Evolutionary conservation across 306 rosid genomes (phyloP).

Genomic region (Lathyrus oleraceus): DNA sequence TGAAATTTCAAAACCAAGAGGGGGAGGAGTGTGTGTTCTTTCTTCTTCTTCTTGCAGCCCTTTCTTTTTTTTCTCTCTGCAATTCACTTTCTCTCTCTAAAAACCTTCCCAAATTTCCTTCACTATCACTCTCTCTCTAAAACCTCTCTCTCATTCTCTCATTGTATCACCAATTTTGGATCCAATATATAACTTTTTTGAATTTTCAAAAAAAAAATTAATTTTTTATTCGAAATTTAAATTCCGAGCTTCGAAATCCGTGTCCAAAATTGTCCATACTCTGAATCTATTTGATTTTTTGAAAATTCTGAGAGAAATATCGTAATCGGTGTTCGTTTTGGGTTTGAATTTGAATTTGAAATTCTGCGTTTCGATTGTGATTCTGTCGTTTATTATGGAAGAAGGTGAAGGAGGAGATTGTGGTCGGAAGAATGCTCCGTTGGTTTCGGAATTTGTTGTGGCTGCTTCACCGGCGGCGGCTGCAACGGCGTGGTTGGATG

Average conservation of each 20-base stretch:
- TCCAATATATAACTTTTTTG: not conserved
- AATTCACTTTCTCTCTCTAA: slow-evolving; percentile 9
- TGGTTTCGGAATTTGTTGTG: slow-evolving; percentile 37
- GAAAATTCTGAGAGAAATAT: slow-evolving; percentile 15
- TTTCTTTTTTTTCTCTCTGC: not conserved
- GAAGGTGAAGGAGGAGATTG: slow-evolving; percentile 71
- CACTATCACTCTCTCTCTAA: slow-evolving; percentile 1
- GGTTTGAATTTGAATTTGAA: slow-evolving; percentile 33
- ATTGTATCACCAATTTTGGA: slow-evolving; percentile 24
- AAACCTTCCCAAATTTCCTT: not conserved
- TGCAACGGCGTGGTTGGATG: slow-evolving; percentile 46
- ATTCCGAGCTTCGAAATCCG: slow-evolving; percentile 37
- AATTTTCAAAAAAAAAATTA: no score
- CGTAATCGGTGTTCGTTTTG: slow-evolving; percentile 36
- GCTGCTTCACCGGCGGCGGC: slow-evolving; percentile 34
- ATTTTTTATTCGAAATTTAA: not conserved
- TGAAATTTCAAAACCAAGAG: slow-evolving; percentile 99
- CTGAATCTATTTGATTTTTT: no score
- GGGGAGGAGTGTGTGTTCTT: slow-evolving; percentile 52
- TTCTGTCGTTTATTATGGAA: slow-evolving; percentile 67
- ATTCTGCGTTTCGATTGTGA: slow-evolving; percentile 8
- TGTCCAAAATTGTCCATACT: not conserved
- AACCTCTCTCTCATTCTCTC: not conserved
- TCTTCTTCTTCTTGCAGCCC: slow-evolving; percentile 27
- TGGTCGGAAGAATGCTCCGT: slow-evolving; percentile 53